phyloP scores from a whole-genome alignment of 139 green algal genomes.

The Volvox reticuliferus region DNA sequence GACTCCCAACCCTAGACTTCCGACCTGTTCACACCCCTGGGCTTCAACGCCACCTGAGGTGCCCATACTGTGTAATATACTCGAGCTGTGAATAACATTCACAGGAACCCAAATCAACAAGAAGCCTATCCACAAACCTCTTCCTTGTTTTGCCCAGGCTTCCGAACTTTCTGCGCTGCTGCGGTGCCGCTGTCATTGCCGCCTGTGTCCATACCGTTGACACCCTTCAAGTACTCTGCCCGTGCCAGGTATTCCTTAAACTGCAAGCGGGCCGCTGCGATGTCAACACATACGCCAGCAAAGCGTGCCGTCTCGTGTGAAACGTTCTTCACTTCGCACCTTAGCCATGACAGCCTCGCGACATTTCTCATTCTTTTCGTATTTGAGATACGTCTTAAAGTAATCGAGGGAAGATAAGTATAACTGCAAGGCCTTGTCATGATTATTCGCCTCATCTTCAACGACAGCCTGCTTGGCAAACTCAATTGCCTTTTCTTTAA shows the following conservation, averaged over 20 bases:
- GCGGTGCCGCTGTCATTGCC: constrained; percentile 47
- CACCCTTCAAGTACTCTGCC: constrained; percentile 93
- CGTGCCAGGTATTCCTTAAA: constrained; percentile 95
- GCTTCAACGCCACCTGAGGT: too few relatives aligned
- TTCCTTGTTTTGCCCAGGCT: constrained; percentile 52
- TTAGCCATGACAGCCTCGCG: constrained; percentile 68
- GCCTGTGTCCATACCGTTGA: constrained; percentile 64
- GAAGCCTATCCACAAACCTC: constrained; percentile 47
- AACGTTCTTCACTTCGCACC: constrained; percentile 27
- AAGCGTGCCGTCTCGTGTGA: too few relatives aligned
- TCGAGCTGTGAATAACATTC: too few relatives aligned
- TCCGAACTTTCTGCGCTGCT: constrained; percentile 60
- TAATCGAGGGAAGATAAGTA: constrained; percentile 61
- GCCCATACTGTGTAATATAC: too few relatives aligned
- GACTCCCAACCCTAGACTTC: too few relatives aligned
- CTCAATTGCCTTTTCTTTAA: constrained; percentile 73
- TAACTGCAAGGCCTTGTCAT: constrained; percentile 68
- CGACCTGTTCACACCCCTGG: too few relatives aligned
- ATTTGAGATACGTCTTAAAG: constrained; percentile 70
- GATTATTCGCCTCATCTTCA: constrained; percentile 83
- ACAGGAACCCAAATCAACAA: too few relatives aligned
- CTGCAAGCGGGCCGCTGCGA: constrained; percentile 61
- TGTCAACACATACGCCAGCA: not conserved
- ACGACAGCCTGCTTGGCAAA: constrained; percentile 83
- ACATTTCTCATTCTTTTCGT: constrained; percentile 73